These are phyloP conservation scores for Malassezia dermatis DNA, from an alignment of 1,284 basidiomycete species.

Conservation along the genomic window DNA sequence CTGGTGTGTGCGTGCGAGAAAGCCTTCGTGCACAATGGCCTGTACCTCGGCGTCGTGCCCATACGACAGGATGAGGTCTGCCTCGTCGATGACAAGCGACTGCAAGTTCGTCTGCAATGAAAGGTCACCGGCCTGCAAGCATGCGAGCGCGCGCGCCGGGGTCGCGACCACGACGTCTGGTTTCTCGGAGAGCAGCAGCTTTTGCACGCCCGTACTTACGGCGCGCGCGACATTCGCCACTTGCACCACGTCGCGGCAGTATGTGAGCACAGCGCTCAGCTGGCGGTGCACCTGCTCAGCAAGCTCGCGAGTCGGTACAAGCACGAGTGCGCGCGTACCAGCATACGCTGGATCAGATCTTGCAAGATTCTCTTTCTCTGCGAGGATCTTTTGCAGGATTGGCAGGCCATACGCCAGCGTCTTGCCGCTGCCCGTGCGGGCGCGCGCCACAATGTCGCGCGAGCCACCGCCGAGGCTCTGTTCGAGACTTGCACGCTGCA, in stretches of 20 bases:
- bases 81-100: conserved; percentile 91
- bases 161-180: conserved; percentile 89
- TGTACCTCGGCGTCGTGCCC: conserved; percentile 84
- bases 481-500: conserved; percentile 67
- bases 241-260: conserved; percentile 59
- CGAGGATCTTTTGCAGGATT: conserved; percentile 75
- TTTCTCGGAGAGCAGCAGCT: conserved; percentile 70
- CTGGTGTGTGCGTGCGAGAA: conserved; percentile 77
- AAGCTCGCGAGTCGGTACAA: conserved; percentile 89
- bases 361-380: conserved; percentile 55
- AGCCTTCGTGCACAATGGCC: conserved; percentile 62
- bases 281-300: conserved; percentile 76
- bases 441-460: conserved; percentile 82
- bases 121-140: conserved; percentile 63
- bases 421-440: conserved; percentile 91
- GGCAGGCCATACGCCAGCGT: conserved; percentile 93
- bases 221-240: conserved; percentile 65
- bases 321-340: conserved; percentile 67
- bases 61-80: conserved; percentile 92
- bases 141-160: conserved; percentile 67
- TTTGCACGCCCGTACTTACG: conserved; percentile 62
- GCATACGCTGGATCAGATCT: conserved; percentile 51
- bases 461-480: conserved; percentile 65
- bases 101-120: conserved; percentile 55
- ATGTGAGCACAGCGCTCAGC: conserved; percentile 62